These are phyloP conservation scores for Colletotrichum salicis DNA, from an alignment of 2,329 filamentous ascomycete genomes.

Conservation along the genomic window DNA sequence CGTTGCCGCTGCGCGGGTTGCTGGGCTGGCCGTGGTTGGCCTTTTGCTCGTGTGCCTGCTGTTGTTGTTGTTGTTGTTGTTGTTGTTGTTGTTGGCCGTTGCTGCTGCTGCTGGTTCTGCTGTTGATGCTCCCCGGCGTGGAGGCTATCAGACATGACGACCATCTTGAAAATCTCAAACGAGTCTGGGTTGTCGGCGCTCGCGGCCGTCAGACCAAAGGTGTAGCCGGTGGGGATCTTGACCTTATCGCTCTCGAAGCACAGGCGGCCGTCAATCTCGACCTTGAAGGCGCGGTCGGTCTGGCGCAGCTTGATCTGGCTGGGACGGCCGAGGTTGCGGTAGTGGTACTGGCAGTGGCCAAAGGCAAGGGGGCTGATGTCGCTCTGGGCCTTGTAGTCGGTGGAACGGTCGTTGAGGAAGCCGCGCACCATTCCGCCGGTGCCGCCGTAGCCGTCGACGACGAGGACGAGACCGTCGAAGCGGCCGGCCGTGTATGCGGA, in stretches of 20 bases:
- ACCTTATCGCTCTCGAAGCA: slow-evolving; percentile 90
- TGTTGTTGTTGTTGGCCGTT: slow-evolving; percentile 48
- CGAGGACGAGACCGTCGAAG: slow-evolving; percentile 91
- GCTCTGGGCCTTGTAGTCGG: slow-evolving; percentile 80
- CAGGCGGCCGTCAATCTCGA: slow-evolving; percentile 80
- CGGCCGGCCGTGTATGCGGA: slow-evolving; percentile 86
- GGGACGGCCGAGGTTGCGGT: slow-evolving; percentile 89
- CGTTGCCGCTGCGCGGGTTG: slow-evolving; percentile 40
- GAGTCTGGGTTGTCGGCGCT: slow-evolving; percentile 93
- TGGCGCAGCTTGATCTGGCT: slow-evolving; percentile 81
- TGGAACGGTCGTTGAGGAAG: slow-evolving; percentile 91
- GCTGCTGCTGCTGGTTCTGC: slow-evolving; percentile 46
- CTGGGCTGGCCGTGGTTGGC: slow-evolving; percentile 41
- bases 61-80: slow-evolving; percentile 47
- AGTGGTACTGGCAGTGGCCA: slow-evolving; percentile 89
- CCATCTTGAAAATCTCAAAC: slow-evolving; percentile 91
- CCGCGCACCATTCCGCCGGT: slow-evolving; percentile 83
- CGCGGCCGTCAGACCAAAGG: slow-evolving; percentile 87
- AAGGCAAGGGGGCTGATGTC: slow-evolving; percentile 89
- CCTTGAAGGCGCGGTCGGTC: slow-evolving; percentile 72
- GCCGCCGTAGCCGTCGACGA: slow-evolving; percentile 85
- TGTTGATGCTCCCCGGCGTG: slow-evolving; percentile 43
- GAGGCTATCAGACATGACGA: slow-evolving; percentile 70
- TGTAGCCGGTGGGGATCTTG: slow-evolving; percentile 81
- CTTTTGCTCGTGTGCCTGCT: slow-evolving; percentile 44